Evolutionary conservation across 164 flowering plant genomes (phyloP).

Genomic region (Annona cherimola): DNA sequence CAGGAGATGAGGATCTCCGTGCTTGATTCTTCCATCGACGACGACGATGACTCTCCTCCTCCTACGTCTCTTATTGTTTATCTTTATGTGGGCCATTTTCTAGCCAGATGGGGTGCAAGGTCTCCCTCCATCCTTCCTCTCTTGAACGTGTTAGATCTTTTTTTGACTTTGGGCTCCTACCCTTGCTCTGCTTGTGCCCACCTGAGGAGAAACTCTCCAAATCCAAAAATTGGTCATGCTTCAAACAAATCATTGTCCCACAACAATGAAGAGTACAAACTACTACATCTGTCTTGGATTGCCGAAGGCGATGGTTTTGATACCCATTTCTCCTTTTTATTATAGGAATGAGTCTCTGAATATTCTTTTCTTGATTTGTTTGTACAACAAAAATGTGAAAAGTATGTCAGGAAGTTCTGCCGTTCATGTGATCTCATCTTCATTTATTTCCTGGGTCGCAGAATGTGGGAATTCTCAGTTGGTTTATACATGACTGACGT

Average conservation of each 20-base stretch:
- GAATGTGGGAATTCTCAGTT: conserved; percentile 98
- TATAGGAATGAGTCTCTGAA: background rate
- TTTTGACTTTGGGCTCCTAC: background rate
- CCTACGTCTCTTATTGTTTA: conserved; percentile 36
- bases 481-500: conserved; percentile 76
- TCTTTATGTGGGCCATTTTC: conserved; percentile 66
- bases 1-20: background rate
- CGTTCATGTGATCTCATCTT: background rate
- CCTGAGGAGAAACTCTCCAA: background rate
- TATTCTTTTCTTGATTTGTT: background rate
- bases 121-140: conserved; percentile 13
- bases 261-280: background rate
- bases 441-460: conserved; percentile 17
- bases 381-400: background rate
- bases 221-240: background rate
- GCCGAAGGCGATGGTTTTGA: too few species aligned
- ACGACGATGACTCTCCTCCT: background rate
- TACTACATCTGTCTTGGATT: too few species aligned
- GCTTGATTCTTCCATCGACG: conserved; percentile 3
- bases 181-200: background rate
- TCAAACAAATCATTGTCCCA: background rate
- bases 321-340: too few species aligned
- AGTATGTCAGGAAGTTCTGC: background rate
- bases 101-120: conserved; percentile 97
- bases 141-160: background rate